A percentile compares a stretch with the other conserved stretches of the same genome.
phyloP scores from a whole-genome alignment of 1,139 yeast genomes.

The Yamadazyma trypodendri region DNA sequence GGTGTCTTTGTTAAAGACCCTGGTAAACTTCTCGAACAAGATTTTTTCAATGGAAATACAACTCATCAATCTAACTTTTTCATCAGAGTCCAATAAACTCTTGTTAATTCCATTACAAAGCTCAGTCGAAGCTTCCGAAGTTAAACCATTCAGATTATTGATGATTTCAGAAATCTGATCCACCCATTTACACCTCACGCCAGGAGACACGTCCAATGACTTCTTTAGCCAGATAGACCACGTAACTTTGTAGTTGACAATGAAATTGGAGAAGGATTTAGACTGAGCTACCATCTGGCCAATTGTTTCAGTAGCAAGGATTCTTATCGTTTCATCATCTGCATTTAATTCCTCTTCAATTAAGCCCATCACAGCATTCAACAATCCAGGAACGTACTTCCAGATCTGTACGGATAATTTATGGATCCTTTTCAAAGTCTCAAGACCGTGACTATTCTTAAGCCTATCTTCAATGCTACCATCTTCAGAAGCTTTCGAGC shows the following conservation, averaged over 20 bases:
- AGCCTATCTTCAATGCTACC: constrained; percentile 15
- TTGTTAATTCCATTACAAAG: constrained; percentile 61
- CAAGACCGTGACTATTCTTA: constrained; percentile 27
- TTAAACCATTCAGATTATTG: constrained; percentile 36
- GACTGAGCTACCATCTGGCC: constrained; percentile 60
- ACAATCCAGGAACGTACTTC: constrained; percentile 73
- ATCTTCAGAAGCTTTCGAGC: constrained; percentile 28
- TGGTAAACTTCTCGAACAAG: constrained; percentile 41
- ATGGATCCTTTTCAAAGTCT: constrained; percentile 59
- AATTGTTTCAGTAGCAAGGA: constrained; percentile 70
- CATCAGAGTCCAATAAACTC: constrained; percentile 74
- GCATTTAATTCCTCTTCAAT: constrained; percentile 79
- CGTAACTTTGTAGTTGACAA: constrained; percentile 55
- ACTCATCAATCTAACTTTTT: constrained; percentile 65
- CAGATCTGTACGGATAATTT: constrained; percentile 66
- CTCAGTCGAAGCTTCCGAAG: constrained; percentile 50
- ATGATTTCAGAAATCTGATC: constrained; percentile 44
- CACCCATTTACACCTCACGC: constrained; percentile 71
- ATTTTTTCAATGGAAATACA: constrained; percentile 47
- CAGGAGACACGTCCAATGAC: constrained; percentile 63
- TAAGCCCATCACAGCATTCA: constrained; percentile 74
- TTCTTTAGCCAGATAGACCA: constrained; percentile 75
- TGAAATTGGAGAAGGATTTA: constrained; percentile 47
- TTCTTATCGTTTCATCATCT: constrained; percentile 62
- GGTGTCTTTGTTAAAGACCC: constrained; percentile 45